A percentile compares a stretch with the other conserved stretches of the same genome.
phyloP scores from a whole-genome alignment of 441 rosid genomes.

The Hura crepitans region DNA sequence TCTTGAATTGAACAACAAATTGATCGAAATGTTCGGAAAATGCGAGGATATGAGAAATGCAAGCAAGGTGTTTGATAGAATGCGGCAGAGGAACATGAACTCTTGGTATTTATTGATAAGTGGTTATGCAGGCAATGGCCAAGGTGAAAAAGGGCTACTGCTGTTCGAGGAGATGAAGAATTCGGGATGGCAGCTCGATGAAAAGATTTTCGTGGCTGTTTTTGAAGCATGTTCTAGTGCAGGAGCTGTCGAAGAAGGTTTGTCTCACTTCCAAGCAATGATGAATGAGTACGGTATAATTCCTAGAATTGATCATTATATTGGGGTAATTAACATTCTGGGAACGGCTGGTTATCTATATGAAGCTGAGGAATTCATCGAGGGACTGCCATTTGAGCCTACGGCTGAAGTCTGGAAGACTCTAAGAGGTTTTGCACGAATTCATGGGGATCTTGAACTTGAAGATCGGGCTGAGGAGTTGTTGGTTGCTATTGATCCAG shows the following conservation, averaged over 20 bases:
- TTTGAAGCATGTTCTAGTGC: slow-evolving; percentile 49
- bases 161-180: slow-evolving; percentile 52
- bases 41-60: slow-evolving; percentile 48
- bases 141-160: slow-evolving; percentile 44
- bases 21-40: slow-evolving; percentile 60
- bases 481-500: slow-evolving; percentile 38
- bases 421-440: slow-evolving; percentile 33
- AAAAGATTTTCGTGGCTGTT: slow-evolving; percentile 41
- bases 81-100: slow-evolving; percentile 46
- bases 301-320: slow-evolving; percentile 46
- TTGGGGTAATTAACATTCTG: slow-evolving; percentile 40
- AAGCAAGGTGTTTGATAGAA: slow-evolving; percentile 43
- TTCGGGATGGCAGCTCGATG: slow-evolving; percentile 33
- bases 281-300: slow-evolving; percentile 36
- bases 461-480: slow-evolving; percentile 48
- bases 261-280: slow-evolving; percentile 43
- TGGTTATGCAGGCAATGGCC: slow-evolving; percentile 44
- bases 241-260: slow-evolving; percentile 44
- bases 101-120: slow-evolving; percentile 54
- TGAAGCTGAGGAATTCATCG: slow-evolving; percentile 50
- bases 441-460: slow-evolving; percentile 57
- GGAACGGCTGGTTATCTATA: slow-evolving; percentile 48
- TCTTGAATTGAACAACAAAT: slow-evolving; percentile 37
- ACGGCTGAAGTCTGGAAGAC: slow-evolving; percentile 42
- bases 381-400: slow-evolving; percentile 49